Percentiles rank a stretch among this genome's conserved stretches.
phyloP scores from a whole-genome alignment of 768 basidiomycete genomes.

The Pleurotus platypus region DNA sequence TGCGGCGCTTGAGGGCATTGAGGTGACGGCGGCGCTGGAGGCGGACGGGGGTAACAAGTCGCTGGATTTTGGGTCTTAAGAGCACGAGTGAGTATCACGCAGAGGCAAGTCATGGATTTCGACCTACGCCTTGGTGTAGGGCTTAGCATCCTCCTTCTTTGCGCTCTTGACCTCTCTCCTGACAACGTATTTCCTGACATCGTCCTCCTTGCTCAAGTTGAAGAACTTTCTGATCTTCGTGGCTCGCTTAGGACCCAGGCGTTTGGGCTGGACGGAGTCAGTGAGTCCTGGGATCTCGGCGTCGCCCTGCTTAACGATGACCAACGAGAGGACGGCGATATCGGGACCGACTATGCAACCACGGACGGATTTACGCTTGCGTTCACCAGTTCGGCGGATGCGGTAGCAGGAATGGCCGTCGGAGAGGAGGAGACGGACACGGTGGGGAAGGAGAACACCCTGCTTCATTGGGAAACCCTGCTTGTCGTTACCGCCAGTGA shows the following conservation, averaged over 20 bases:
- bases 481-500: slow-evolving; percentile 98
- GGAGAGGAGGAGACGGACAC: slow-evolving; percentile 89
- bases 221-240: slow-evolving; percentile 98
- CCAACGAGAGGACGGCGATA: slow-evolving; percentile 89
- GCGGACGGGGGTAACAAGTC: slow-evolving; percentile 91
- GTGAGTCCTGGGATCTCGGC: slow-evolving; percentile 87
- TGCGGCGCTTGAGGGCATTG: slow-evolving; percentile 81
- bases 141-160: slow-evolving; percentile 90
- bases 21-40: slow-evolving; percentile 97
- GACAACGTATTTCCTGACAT: slow-evolving; percentile 97
- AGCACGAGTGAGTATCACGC: background rate
- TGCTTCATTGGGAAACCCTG: slow-evolving; percentile 99
- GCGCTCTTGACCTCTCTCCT: slow-evolving; percentile 83
- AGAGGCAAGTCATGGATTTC: background rate
- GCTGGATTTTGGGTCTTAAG: slow-evolving; percentile 89
- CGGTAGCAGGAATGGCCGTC: slow-evolving; percentile 99
- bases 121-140: slow-evolving; percentile 94
- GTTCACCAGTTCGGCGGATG: slow-evolving; percentile 86
- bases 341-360: slow-evolving; percentile 98
- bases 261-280: slow-evolving; percentile 88
- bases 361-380: slow-evolving; percentile 98
- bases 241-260: slow-evolving; percentile 95
- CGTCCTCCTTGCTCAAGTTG: slow-evolving; percentile 96
- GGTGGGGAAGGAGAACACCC: slow-evolving; percentile 92
- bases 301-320: slow-evolving; percentile 97